These are phyloP conservation scores for Candida glucosophila DNA, from an alignment of 1,139 yeast genomes.

Conservation along the genomic window DNA sequence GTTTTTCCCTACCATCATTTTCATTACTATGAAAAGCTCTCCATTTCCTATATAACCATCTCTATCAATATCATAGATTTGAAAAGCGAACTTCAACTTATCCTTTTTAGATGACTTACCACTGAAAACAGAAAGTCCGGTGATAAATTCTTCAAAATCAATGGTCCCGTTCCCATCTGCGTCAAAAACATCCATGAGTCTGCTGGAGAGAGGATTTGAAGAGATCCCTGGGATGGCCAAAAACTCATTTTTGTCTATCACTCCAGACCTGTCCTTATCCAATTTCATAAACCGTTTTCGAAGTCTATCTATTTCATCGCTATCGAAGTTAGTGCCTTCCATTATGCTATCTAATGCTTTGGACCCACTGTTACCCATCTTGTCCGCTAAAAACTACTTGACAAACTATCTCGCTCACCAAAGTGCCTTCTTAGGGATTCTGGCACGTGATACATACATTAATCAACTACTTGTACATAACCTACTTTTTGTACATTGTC, in stretches of 20 bases:
- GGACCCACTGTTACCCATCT: conserved; percentile 65
- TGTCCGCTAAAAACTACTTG: background rate
- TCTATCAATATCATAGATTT: conserved; percentile 88
- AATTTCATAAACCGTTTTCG: conserved; percentile 91
- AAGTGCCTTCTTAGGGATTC: background rate
- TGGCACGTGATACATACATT: conserved; percentile 1
- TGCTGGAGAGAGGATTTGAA: conserved; percentile 77
- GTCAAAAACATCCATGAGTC: conserved; percentile 93
- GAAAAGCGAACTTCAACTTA: conserved; percentile 82
- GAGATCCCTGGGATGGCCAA: conserved; percentile 89
- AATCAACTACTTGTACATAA: no score
- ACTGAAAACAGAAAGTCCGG: conserved; percentile 84
- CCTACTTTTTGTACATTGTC: no score
- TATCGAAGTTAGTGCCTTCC: conserved; percentile 76
- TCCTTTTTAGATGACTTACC: conserved; percentile 82
- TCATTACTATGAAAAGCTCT: conserved; percentile 82
- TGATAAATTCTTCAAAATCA: conserved; percentile 90
- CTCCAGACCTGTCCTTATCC: conserved; percentile 88
- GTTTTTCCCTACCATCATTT: conserved; percentile 96
- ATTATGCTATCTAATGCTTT: conserved; percentile 58
- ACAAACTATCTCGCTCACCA: background rate
- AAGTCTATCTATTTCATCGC: conserved; percentile 85
- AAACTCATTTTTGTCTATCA: conserved; percentile 86
- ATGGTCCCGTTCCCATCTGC: conserved; percentile 89
- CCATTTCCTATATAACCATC: conserved; percentile 96